These are phyloP conservation scores for Puccinia triticina DNA, from an alignment of 1,284 basidiomycete genomes.

Conservation along the genomic window DNA sequence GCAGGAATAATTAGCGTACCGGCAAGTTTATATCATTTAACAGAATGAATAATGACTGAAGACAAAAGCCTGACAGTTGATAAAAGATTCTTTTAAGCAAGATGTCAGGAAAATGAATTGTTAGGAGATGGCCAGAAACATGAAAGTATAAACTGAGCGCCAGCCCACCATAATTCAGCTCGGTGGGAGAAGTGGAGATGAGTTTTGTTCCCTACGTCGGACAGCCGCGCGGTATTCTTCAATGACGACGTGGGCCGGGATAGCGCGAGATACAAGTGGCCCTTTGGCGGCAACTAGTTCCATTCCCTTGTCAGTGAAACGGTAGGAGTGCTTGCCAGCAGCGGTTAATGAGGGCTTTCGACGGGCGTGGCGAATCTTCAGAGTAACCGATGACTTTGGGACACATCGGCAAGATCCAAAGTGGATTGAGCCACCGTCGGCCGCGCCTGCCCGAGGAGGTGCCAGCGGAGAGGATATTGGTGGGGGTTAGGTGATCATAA, in stretches of 20 bases:
- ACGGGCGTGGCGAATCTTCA: background rate
- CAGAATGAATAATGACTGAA: background rate
- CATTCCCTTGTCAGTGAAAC: conserved; percentile 14
- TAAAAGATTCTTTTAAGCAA: too few species aligned
- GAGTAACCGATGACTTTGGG: background rate
- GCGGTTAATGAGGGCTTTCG: conserved; percentile 7
- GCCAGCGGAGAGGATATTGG: conserved; percentile 5
- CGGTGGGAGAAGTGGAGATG: conserved; percentile 5
- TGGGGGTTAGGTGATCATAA: background rate
- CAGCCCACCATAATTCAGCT: background rate
- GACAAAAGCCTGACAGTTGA: background rate
- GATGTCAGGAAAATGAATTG: too few species aligned
- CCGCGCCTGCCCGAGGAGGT: background rate
- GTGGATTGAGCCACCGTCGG: background rate
- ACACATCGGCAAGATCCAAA: background rate
- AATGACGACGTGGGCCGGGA: background rate
- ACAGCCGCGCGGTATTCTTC: conserved; percentile 8
- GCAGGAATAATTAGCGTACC: background rate
- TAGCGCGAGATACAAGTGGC: background rate
- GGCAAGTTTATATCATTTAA: background rate
- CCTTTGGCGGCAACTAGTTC: conserved; percentile 15
- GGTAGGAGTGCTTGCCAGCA: conserved; percentile 1
- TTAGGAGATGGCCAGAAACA: too few species aligned
- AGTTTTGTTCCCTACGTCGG: background rate
- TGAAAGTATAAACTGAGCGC: background rate